Base-by-base conservation (phyloP, 192 early-diverging fungal genomes). In the Coemansia sp. region DNA sequence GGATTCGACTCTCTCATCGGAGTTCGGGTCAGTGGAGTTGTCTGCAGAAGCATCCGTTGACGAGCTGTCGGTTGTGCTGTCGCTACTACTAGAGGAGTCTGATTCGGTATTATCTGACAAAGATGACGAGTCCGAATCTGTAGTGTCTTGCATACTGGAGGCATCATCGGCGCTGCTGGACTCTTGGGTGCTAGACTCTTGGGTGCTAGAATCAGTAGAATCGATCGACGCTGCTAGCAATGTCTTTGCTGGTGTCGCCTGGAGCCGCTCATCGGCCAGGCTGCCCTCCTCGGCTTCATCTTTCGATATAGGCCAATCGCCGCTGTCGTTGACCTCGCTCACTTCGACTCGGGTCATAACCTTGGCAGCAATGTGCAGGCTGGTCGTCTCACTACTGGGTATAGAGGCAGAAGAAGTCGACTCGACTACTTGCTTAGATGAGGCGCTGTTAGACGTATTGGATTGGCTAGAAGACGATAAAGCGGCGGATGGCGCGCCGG, bases 291-390 rank as follows among this genome's bases (percentile, higher is more conserved):
- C 66, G 3, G 40, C 11, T 24, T 62, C 37, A 39, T 51, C 33
- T 2, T 39, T 36, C 4, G 27, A 1, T 24, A n/a, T 14, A 21
- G 53, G 34, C 29, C 42, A 53, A 39, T 59, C 51, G 9, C 34
- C 62, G 16, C 53, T 21, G 24, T 40, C 60, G 16, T 66, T 62
- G 1, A 77, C 62, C 37, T 77, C 66, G 44, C 75, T 64, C 13
- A 72, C 62, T 27, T 64, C 69, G 40, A 53, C 35, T 9, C 61
- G 67, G 0, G 67, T 69, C 19, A 69, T 17, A 9, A 62, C 63
- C 27, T 67, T 66, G 10, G 59, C 29, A 10, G 62, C 57, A 3
- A 63, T 66, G 17, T 50, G 46, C 33, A 62, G 63, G 29, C 35
- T 39, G 19, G 19, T 21, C n/a, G 45, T 19, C 45, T 48, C 45